Evolutionary conservation across 208 protist species (phyloP), one percentile per base, ranked within the genome.

Genomic region (Trypanosoma congolense): DNA sequence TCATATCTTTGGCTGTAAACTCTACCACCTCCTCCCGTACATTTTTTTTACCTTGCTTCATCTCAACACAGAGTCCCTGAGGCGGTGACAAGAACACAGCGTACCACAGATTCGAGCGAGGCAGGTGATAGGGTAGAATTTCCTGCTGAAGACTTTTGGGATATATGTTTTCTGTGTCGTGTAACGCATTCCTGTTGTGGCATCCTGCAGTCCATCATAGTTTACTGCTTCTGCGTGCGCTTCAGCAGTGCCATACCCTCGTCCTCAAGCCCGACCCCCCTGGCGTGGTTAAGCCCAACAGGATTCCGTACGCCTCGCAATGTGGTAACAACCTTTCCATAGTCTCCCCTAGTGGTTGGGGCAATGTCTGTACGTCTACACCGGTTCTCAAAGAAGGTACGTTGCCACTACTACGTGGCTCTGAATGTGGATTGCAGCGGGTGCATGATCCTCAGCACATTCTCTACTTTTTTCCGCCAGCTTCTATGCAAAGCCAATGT

Each of bases 181-280:
- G 79, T 56, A 72, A 74, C 2, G 42, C 62, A 8, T 53, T 54
- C 16, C 51, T 78, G 30, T 43, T 88, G 25, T 91, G 83, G 77
- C 83, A 91, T 61, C 83, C 83, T 1, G 41, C 68, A 19, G 60
- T 91, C 40, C 83, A 91, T 40, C 83, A 88, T 54, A 88, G 83
- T 49, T 56, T 87, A 25, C 56, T 91, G 3, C 57, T 91, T 9
- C 65, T 91, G 14, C 76, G 83, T 31, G 71, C 71, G n/a, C 57
- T 91, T 19, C 48, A 65, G 51, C 75, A 80, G 43, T 71, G 62
- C 21, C 80, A 91, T 51, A 91, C 83, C 21, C 70, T 91, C 53
- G 48, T 80, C 6, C 42, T 88, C 3, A 60, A 76, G 14, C 48
- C 46, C 21, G 18, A 24, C 19, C 3, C 21, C 21, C 10, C 31